These are phyloP conservation scores for Suzukiozyma palmioleophila DNA, from an alignment of 1,139 yeast species.

Conservation along the genomic window DNA sequence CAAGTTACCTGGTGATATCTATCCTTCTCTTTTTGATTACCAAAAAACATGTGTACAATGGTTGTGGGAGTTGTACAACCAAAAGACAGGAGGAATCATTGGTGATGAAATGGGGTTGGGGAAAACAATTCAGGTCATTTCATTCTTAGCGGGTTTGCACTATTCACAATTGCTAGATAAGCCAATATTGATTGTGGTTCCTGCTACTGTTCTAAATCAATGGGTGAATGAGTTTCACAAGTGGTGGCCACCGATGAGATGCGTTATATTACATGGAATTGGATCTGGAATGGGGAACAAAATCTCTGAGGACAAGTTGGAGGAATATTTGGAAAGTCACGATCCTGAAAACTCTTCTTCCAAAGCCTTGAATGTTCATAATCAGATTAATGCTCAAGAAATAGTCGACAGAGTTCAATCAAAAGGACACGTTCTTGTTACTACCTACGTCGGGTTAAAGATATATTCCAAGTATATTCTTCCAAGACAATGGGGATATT, in stretches of 20 bases:
- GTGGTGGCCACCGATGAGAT: conserved; percentile 97
- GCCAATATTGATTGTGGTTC: conserved; percentile 87
- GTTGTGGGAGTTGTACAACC: conserved; percentile 79
- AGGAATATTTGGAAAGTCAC: conserved; percentile 42
- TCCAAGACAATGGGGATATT: conserved; percentile 84
- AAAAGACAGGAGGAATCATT: conserved; percentile 87
- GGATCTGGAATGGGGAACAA: conserved; percentile 76
- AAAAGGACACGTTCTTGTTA: conserved; percentile 78
- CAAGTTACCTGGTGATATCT: conserved; percentile 85
- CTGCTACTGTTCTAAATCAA: conserved; percentile 92
- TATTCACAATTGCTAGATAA: conserved; percentile 70
- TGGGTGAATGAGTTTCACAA: conserved; percentile 95
- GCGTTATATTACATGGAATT: conserved; percentile 83
- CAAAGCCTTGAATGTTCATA: conserved; percentile 19
- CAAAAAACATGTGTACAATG: conserved; percentile 89
- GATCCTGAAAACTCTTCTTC: conserved; percentile 41
- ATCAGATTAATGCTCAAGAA: conserved; percentile 39
- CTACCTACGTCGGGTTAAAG: conserved; percentile 88
- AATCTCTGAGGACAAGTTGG: conserved; percentile 47
- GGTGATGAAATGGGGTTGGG: conserved; percentile 99
- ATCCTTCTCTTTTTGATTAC: conserved; percentile 81
- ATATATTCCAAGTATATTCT: conserved; percentile 68
- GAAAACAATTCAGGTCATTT: conserved; percentile 85
- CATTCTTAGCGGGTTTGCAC: conserved; percentile 87
- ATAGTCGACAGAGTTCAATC: conserved; percentile 48